A percentile compares a stretch with the other conserved stretches of the same genome.
Evolutionary conservation across 495 filamentous ascomycete species (phyloP).

Genomic region (Talaromyces adpressus): DNA sequence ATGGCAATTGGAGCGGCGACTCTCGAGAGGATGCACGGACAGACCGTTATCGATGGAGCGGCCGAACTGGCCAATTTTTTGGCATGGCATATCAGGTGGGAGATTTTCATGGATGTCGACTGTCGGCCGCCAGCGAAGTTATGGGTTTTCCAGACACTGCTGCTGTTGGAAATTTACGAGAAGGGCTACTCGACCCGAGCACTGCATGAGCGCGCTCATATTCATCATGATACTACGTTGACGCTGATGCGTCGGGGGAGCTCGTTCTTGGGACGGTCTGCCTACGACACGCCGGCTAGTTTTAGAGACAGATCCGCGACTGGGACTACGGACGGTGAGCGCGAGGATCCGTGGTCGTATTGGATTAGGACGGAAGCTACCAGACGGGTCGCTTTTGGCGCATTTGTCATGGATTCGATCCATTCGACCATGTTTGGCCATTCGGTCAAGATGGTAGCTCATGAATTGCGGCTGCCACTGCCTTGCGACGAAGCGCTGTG

Average conservation of each 20-base stretch:
- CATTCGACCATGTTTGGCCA: conserved; percentile 99
- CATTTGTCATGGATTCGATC: conserved; percentile 91
- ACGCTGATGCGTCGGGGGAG: conserved; percentile 91
- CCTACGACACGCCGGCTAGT: conserved; percentile 82
- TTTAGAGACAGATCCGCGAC: conserved; percentile 53
- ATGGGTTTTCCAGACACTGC: conserved; percentile 93
- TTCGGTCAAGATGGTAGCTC: conserved; percentile 93
- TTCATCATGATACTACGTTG: conserved; percentile 93
- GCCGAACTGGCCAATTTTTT: conserved; percentile 78
- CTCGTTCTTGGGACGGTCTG: conserved; percentile 84
- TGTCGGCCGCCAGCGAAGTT: conserved; percentile 92
- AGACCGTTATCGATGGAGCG: conserved; percentile 61
- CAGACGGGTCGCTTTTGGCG: conserved; percentile 83
- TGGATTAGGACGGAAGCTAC: conserved; percentile 97
- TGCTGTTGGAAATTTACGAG: conserved; percentile 89
- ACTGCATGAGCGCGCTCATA: conserved; percentile 91
- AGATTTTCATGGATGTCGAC: conserved; percentile 84
- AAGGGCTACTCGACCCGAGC: conserved; percentile 92
- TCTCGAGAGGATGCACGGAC: conserved; percentile 72
- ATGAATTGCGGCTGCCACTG: conserved; percentile 86
- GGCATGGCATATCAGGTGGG: conserved; percentile 87
- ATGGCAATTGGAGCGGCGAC: conserved; percentile 91
- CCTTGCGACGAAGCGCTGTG: conserved; percentile 93
- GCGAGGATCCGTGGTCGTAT: conserved; percentile 90
- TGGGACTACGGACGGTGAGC: conserved; percentile 54